Percentiles rank a stretch among this genome's conserved stretches.
These are phyloP conservation scores for Stygiomarasmius scandens DNA, from an alignment of 1,284 basidiomycete genomes.

Conservation along the genomic window DNA sequence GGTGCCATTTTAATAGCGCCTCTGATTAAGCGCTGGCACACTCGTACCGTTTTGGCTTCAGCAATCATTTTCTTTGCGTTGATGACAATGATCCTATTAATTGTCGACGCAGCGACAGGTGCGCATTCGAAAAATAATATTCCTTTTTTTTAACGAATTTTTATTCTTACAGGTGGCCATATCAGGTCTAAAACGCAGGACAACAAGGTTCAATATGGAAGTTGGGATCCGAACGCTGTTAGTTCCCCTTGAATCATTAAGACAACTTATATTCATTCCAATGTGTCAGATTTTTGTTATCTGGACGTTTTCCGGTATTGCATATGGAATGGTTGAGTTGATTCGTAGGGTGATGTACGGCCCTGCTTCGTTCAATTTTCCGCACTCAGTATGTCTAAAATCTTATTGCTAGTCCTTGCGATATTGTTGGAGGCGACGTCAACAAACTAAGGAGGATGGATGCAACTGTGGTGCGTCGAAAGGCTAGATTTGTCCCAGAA, in stretches of 20 bases:
- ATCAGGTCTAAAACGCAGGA: conserved; percentile 24
- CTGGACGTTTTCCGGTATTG: conserved; percentile 32
- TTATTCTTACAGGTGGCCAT: conserved; percentile 23
- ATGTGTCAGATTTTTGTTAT: conserved; percentile 30
- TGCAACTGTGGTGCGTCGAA: conserved; percentile 24
- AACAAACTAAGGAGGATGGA: conserved; percentile 3
- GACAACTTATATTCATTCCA: not conserved
- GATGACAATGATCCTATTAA: conserved; percentile 33
- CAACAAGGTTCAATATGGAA: conserved; percentile 23
- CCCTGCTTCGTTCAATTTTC: no score
- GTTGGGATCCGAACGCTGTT: conserved; percentile 33
- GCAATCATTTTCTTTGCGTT: conserved; percentile 30
- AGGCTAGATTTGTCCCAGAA: no score
- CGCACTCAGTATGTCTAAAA: no score
- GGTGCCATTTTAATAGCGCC: conserved; percentile 37
- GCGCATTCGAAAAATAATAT: no score
- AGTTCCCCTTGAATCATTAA: no score
- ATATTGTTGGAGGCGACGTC: conserved; percentile 35
- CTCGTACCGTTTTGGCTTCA: conserved; percentile 29
- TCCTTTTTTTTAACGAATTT: not conserved
- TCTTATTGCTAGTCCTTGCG: conserved; percentile 26
- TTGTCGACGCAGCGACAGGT: conserved; percentile 30
- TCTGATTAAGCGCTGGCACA: conserved; percentile 32
- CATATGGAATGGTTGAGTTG: conserved; percentile 35
- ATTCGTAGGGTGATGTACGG: conserved; percentile 33